phyloP scores from a whole-genome alignment of 768 basidiomycete species.

The Hemileccinum rubropunctum region DNA sequence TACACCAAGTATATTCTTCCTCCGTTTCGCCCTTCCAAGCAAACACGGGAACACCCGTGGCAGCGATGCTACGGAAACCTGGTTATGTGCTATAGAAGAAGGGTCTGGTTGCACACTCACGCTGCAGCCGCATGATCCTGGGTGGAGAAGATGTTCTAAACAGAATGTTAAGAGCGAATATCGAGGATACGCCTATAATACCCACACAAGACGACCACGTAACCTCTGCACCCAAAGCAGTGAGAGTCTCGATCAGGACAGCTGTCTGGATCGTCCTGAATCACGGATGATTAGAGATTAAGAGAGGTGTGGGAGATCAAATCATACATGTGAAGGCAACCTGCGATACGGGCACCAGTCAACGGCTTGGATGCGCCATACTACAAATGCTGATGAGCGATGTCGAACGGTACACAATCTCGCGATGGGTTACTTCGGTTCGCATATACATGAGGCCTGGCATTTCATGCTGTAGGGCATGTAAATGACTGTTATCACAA shows the following conservation, averaged over 20 bases:
- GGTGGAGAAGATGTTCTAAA: conserved; percentile 97
- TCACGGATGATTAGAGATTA: conserved; percentile 2
- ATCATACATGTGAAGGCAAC: conserved; percentile 93
- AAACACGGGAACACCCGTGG: conserved; percentile 96
- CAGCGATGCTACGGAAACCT: conserved; percentile 68
- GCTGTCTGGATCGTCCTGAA: conserved; percentile 97
- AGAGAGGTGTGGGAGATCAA: background rate
- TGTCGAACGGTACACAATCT: conserved; percentile 1
- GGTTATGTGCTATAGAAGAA: conserved; percentile 1
- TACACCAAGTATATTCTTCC: conserved; percentile 98
- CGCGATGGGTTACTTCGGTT: conserved; percentile 57
- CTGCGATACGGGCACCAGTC: conserved; percentile 93
- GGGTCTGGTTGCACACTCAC: conserved; percentile 42
- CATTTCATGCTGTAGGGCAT: conserved; percentile 72
- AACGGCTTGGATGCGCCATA: conserved; percentile 80
- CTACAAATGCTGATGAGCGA: conserved; percentile 39
- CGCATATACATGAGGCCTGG: conserved; percentile 94
- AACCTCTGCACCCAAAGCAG: conserved; percentile 93
- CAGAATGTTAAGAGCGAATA: background rate
- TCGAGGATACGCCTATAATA: conserved; percentile 9
- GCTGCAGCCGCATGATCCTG: conserved; percentile 99
- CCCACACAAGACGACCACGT: conserved; percentile 97
- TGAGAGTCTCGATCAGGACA: conserved; percentile 97
- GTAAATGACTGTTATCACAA: conserved; percentile 13
- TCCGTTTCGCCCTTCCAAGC: conserved; percentile 99